Conservation (phyloP, 768 basidiomycete genomes). For the Butyriboletus loyo region DNA sequence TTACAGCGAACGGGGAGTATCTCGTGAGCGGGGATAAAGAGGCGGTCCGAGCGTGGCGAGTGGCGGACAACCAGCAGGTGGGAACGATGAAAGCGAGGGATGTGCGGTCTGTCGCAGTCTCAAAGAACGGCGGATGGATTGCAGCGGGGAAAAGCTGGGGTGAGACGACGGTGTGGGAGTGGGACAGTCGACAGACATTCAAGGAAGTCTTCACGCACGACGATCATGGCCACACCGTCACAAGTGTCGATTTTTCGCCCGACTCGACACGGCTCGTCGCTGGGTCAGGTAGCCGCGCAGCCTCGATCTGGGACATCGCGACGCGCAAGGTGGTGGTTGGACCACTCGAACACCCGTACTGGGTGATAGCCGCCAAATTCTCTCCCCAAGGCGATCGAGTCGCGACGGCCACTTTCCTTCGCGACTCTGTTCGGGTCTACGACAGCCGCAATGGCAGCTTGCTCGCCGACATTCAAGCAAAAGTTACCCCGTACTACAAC, state of each 20-base stretch:
- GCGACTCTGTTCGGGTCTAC: conserved; percentile 6
- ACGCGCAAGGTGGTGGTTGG: not conserved
- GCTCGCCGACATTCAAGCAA: not conserved
- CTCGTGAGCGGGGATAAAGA: conserved; percentile 14
- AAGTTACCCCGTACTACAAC: conserved; percentile 11
- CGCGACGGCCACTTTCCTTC: conserved; percentile 8
- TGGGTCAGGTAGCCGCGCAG: conserved; percentile 4
- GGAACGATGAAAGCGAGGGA: not conserved
- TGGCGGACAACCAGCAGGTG: not conserved
- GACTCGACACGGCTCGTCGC: conserved; percentile 2
- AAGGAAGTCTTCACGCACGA: conserved; percentile 2
- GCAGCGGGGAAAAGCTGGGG: conserved; percentile 11
- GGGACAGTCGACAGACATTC: not conserved
- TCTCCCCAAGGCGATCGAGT: conserved; percentile 8
- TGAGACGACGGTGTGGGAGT: conserved; percentile 9
- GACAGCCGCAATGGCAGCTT: not conserved
- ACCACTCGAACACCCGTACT: conserved; percentile 1
- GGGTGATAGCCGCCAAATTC: conserved; percentile 13
- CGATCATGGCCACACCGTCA: conserved; percentile 4
- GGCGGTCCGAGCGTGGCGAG: conserved; percentile 3
- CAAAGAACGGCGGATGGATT: conserved; percentile 2
- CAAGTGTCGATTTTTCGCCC: conserved; percentile 13
- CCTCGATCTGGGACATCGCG: conserved; percentile 4
- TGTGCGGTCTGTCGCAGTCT: conserved; percentile 6
- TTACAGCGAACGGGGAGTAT: not conserved